These are phyloP conservation scores for Plasmodium relictum DNA, from an alignment of 169 alveolate species.

Conservation along the genomic window DNA sequence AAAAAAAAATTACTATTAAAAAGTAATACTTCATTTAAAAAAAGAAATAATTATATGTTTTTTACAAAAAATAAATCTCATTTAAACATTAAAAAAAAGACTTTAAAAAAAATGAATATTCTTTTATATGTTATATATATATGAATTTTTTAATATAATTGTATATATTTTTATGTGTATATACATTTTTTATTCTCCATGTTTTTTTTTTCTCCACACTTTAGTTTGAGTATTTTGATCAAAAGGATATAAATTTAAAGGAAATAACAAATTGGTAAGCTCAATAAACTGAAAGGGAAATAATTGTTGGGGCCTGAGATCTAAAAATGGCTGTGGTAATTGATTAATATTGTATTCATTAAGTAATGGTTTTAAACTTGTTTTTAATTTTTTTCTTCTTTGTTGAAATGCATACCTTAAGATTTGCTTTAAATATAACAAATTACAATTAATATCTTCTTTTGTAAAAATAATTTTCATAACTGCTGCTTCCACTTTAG, in stretches of 20 bases:
- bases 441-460: constrained; percentile 61
- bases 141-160: not conserved
- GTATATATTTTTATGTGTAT: not conserved
- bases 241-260: constrained; percentile 37
- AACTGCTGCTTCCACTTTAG: constrained; percentile 87
- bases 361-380: constrained; percentile 79
- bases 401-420: constrained; percentile 80
- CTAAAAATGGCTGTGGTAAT: constrained; percentile 76
- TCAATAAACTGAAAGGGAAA: constrained; percentile 80
- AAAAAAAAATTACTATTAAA: too few species aligned
- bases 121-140: not conserved
- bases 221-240: constrained; percentile 69
- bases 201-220: constrained; percentile 76
- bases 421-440: constrained; percentile 80
- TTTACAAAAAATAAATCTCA: too few species aligned
- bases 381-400: constrained; percentile 82
- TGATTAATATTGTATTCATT: constrained; percentile 58
- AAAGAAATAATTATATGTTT: too few species aligned
- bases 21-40: too few species aligned
- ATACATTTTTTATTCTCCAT: constrained; percentile 56
- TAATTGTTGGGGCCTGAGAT: constrained; percentile 83
- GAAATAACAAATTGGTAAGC: constrained; percentile 77
- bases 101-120: not conserved
- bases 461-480: constrained; percentile 79
- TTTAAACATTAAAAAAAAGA: not conserved